Evolutionary conservation across 768 basidiomycete genomes (phyloP).

Genomic region (Suillus americanus): DNA sequence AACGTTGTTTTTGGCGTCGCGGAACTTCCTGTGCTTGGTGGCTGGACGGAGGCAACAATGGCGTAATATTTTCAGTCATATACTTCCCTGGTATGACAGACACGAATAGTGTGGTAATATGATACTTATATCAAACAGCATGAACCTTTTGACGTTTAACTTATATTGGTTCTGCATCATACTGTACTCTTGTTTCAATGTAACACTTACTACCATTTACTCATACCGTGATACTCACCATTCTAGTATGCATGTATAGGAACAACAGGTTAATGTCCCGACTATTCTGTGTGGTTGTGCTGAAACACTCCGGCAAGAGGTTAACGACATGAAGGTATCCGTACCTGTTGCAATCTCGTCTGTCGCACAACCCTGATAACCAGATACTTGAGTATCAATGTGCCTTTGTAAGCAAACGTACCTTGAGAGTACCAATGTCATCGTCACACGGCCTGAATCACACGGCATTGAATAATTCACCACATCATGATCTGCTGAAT

Average conservation of each 20-base stretch:
- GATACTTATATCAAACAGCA: background rate
- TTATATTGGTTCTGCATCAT: background rate
- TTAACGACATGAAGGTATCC: background rate
- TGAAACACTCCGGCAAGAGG: background rate
- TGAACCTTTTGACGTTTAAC: background rate
- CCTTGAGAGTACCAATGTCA: background rate
- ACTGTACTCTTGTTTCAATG: constrained; percentile 1
- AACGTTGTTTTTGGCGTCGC: constrained; percentile 51
- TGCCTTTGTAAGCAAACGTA: background rate
- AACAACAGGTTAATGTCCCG: background rate
- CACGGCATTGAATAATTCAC: background rate
- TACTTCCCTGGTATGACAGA: background rate
- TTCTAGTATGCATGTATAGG: background rate
- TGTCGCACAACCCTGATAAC: background rate
- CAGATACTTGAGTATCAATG: background rate
- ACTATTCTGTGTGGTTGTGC: background rate
- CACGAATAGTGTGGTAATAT: background rate
- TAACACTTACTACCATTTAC: background rate
- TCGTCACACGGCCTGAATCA: background rate
- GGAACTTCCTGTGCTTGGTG: constrained; percentile 26
- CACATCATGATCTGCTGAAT: background rate
- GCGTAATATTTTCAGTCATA: background rate
- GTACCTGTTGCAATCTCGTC: background rate
- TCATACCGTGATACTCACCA: background rate
- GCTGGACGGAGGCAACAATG: background rate